Evolutionary conservation across 2,329 filamentous ascomycete genomes (phyloP).

Genomic region (Sclerotinia nivalis): DNA sequence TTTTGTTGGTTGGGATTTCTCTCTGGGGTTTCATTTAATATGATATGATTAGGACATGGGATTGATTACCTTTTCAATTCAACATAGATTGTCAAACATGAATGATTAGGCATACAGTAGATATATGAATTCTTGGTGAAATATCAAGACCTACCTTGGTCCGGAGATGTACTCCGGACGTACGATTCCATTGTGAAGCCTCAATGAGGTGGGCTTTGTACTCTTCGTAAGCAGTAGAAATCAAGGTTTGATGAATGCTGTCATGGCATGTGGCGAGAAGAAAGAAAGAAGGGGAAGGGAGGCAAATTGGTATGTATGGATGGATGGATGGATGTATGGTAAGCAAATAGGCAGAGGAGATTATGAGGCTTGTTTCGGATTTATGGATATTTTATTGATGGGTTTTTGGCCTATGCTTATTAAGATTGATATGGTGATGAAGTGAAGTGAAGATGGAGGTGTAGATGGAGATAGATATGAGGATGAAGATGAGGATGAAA

Average conservation of each 20-base stretch:
- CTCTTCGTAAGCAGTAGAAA: neutral
- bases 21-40: neutral
- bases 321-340: too few species aligned
- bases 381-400: too few species aligned
- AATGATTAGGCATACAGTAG: neutral
- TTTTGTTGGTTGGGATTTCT: neutral
- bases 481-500: too few species aligned
- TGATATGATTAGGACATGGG: neutral
- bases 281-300: neutral
- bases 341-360: too few species aligned
- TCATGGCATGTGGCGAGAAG: neutral
- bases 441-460: too few species aligned
- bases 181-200: neutral
- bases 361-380: too few species aligned
- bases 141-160: neutral
- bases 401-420: too few species aligned
- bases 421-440: too few species aligned
- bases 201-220: neutral
- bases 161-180: neutral
- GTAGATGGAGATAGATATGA: too few species aligned
- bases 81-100: conserved; percentile 1
- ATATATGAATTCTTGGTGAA: neutral
- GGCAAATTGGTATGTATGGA: neutral
- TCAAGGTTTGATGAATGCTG: neutral
- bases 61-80: neutral